Evolutionary conservation across 2,329 filamentous ascomycete genomes (phyloP).

Genomic region (Cladophialophora psammophila): DNA sequence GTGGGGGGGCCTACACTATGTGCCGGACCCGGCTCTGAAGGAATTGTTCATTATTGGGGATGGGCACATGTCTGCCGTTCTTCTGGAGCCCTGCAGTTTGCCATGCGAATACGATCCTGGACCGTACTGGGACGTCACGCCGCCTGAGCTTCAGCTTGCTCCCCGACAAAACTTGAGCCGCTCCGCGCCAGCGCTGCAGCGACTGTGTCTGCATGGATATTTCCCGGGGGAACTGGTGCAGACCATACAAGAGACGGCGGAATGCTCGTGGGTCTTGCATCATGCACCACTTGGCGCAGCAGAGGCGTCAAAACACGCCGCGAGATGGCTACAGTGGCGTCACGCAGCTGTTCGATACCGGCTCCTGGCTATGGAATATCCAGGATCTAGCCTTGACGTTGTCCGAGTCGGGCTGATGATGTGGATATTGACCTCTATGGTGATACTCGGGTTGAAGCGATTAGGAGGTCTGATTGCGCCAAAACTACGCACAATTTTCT

Average conservation of each 20-base stretch:
- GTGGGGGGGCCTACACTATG: conserved; percentile 34
- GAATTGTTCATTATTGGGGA: conserved; percentile 39
- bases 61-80: conserved; percentile 33
- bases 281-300: conserved; percentile 27
- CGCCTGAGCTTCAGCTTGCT: conserved; percentile 29
- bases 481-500: conserved; percentile 27
- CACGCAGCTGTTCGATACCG: conserved; percentile 34
- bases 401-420: conserved; percentile 31
- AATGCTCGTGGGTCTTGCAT: conserved; percentile 34
- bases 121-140: conserved; percentile 32
- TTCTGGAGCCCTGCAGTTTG: conserved; percentile 34
- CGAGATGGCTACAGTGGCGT: conserved; percentile 38
- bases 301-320: conserved; percentile 33
- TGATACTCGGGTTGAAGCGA: conserved; percentile 33
- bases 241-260: conserved; percentile 30
- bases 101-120: conserved; percentile 39
- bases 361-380: conserved; percentile 28
- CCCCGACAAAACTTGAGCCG: conserved; percentile 29
- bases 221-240: conserved; percentile 33
- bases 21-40: conserved; percentile 33
- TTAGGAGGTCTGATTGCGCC: conserved; percentile 35
- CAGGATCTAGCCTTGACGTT: conserved; percentile 30
- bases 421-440: conserved; percentile 37
- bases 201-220: conserved; percentile 12
- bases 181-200: conserved; percentile 29